These are phyloP conservation scores for Venturia carpophila DNA, from an alignment of 2,329 filamentous ascomycete genomes.

Conservation along the genomic window DNA sequence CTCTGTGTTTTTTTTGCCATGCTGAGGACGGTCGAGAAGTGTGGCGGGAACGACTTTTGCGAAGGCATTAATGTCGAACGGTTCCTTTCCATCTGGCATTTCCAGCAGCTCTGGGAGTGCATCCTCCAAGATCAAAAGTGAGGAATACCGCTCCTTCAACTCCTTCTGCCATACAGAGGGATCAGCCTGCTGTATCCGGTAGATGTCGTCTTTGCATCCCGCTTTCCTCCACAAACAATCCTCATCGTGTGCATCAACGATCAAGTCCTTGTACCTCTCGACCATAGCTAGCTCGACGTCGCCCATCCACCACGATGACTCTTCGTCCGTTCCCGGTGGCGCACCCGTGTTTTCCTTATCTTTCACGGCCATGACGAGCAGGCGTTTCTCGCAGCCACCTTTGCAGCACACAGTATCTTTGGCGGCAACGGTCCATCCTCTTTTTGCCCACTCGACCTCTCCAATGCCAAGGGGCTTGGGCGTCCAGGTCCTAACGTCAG, in stretches of 20 bases:
- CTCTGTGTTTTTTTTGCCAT: neutral
- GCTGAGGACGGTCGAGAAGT: conserved; percentile 2
- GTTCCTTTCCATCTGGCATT: conserved; percentile 4
- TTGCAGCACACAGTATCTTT: conserved; percentile 72
- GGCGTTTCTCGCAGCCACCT: conserved; percentile 72
- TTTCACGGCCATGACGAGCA: conserved; percentile 69
- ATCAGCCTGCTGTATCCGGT: conserved; percentile 45
- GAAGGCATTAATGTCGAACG: conserved; percentile 12
- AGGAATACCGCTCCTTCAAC: conserved; percentile 34
- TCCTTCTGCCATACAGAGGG: conserved; percentile 32
- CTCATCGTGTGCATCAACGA: conserved; percentile 67
- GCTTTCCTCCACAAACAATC: conserved; percentile 79
- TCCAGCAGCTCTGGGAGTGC: conserved; percentile 25
- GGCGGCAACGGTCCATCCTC: conserved; percentile 60
- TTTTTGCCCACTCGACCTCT: conserved; percentile 90
- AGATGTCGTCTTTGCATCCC: conserved; percentile 73
- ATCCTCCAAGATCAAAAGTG: conserved; percentile 29
- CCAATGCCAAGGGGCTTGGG: conserved; percentile 78
- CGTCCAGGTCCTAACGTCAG: conserved; percentile 88
- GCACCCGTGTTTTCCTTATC: conserved; percentile 37
- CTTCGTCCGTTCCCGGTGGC: conserved; percentile 40
- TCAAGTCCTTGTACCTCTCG: conserved; percentile 64
- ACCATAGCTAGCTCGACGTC: conserved; percentile 57
- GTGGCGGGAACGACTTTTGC: neutral
- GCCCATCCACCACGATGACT: conserved; percentile 28